Base-by-base conservation (phyloP, 306 rosid species). In the Carpinus fangiana region DNA sequence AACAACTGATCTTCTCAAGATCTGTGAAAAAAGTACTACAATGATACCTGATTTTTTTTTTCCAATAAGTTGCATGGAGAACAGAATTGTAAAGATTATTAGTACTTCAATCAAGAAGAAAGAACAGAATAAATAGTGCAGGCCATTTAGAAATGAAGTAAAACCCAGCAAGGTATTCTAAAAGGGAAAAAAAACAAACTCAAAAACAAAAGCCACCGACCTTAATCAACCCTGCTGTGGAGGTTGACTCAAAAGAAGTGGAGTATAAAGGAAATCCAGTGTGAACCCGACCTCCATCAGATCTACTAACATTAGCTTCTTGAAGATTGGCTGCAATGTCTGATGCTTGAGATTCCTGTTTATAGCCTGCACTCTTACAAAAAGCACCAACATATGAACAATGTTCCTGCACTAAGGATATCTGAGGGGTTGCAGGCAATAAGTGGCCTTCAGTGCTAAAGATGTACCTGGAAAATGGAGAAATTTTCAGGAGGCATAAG, bases 381-480 rank as follows among this genome's bases (percentile, higher is more conserved):
- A 86, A 95, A 62, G 97, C 86, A 72, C 97, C 97, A 75, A 85
- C 68, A 87, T 90, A 95, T 34, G 89, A 87, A 82, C 98, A 95
- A 85, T 84, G 97, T 79, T 95, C 97, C 72, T 79, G 90, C 73
- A 72, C 89, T 38, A 91, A 83, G 78, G 98, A 86, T 82, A 95
- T 90, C 75, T 92, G 95, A 79, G 97, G 97, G 82, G 98, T 91
- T 73, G 89, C 90, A 62, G 98, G 98, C 65, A 95, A 71, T 80
- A 95, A 78, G 90, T 95, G 98, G 79, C 98, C 98, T 88, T 95
- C 98, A 10, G 98, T 95, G 83, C 92, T 95, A 87, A 95, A 92
- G 60, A 95, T 76, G 73, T 95, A 95, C 91, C 98, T 92, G 85
- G 17, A 41, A 45, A 72, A 26, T 26, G 70, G 52, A 62, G 50